Base-by-base conservation (phyloP, 1,284 basidiomycete species). In the Tranzscheliella williamsii region DNA sequence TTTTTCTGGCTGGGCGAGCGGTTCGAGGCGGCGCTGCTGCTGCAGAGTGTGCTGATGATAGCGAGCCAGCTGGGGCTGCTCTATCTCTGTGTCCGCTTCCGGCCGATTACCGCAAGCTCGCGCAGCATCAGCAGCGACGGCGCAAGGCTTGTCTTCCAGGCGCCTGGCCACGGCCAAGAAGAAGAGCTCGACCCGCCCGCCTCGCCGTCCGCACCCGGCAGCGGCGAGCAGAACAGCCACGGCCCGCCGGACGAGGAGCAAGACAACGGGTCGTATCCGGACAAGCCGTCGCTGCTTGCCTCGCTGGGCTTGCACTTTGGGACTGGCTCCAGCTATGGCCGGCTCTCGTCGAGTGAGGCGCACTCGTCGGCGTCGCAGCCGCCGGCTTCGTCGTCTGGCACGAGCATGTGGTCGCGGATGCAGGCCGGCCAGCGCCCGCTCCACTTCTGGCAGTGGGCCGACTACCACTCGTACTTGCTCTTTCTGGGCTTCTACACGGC, bases 371-470 rank as follows among this genome's bases (percentile, higher is more conserved):
- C 5, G 22, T n/a, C 39, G 17, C 18, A 48, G 16, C 34, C 41
- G 15, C 5, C 38, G 4, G 24, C 42, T 1, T 4, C 31, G 2
- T 33, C 24, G 22, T 23, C 27, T 17, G n/a, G 41, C 5, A 11
- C 42, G 16, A 24, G n/a, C 18, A 24, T 22, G 3, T 12, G 1
- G 15, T 46, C 46, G 3, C 8, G 26, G 29, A 11, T 15, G n/a
- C 1, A 17, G 18, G 18, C 21, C 9, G 31, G 31, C 8, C 31
- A 18, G 12, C 21, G 90, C 29, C 87, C 85, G 1, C 81, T 87
- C 52, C 82, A 85, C 7, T 91, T 91, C 78, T 92, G 89, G 89
- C 87, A 91, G 70, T 92, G 89, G 89, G 79, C 82, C 33, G 83
- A 81, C 13, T 91, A 89, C 42, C 47, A 51, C 20, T 61, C 87